Evolutionary conservation across 1,139 yeast species (phyloP).

Genomic region (Pichia sp.): DNA sequence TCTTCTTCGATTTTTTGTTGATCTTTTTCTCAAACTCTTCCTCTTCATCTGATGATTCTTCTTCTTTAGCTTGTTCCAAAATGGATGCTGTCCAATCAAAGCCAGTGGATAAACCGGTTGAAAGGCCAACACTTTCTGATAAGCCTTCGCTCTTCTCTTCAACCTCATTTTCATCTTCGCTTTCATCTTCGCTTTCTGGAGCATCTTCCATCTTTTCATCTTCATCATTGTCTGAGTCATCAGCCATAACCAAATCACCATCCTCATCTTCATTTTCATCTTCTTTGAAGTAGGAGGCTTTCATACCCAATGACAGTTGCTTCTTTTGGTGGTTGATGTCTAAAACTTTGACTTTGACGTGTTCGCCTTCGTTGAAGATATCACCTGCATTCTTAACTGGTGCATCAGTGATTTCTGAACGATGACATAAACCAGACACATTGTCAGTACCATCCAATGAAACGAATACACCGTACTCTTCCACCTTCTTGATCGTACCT

Average conservation of each 20-base stretch:
- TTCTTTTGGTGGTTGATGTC: conserved; percentile 59
- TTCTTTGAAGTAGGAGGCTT: conserved; percentile 74
- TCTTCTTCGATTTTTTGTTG: conserved; percentile 38
- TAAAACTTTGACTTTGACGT: conserved; percentile 79
- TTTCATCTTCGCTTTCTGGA: conserved; percentile 30
- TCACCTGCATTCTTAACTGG: conserved; percentile 46
- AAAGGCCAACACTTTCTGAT: conserved; percentile 26
- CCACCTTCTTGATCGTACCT: conserved; percentile 74
- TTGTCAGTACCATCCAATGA: conserved; percentile 69
- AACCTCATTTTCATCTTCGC: conserved; percentile 27
- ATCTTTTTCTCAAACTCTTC: conserved; percentile 47
- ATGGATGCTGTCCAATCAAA: conserved; percentile 93
- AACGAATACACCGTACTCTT: conserved; percentile 90
- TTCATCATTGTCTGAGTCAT: conserved; percentile 29
- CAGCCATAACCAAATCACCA: conserved; percentile 35
- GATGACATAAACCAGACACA: conserved; percentile 85
- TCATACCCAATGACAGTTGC: conserved; percentile 84
- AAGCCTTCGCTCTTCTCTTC: conserved; percentile 25
- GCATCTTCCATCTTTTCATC: conserved; percentile 33
- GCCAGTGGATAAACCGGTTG: conserved; percentile 40
- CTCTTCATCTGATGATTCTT: conserved; percentile 47
- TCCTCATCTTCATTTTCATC: conserved; percentile 25
- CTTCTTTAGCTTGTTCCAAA: conserved; percentile 69
- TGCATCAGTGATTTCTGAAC: conserved; percentile 75
- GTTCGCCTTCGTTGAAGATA: conserved; percentile 82